phyloP scores from a whole-genome alignment of 2,329 filamentous ascomycete genomes.

The Didymella sp. region DNA sequence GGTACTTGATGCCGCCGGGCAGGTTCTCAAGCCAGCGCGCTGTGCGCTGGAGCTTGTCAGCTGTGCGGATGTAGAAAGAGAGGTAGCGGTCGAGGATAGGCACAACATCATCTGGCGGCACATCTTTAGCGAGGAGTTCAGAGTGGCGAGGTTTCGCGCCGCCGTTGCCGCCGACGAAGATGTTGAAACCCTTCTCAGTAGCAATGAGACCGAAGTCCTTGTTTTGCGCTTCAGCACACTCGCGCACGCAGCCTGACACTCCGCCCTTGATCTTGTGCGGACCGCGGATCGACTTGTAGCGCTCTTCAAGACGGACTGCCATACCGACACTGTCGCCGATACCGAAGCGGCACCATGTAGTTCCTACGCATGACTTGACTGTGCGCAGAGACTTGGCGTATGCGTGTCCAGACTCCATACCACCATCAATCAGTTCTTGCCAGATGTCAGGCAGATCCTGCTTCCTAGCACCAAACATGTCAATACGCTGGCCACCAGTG shows the following conservation, averaged over 20 bases:
- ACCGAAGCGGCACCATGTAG: conserved; percentile 88
- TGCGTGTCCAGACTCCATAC: conserved; percentile 89
- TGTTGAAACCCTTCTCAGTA: conserved; percentile 91
- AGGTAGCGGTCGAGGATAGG: conserved; percentile 87
- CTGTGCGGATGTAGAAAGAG: conserved; percentile 92
- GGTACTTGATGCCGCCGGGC: conserved; percentile 82
- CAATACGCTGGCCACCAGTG: conserved; percentile 88
- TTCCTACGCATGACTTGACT: conserved; percentile 90
- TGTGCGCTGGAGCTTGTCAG: conserved; percentile 87
- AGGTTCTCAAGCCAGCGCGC: conserved; percentile 86
- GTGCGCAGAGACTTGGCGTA: conserved; percentile 90
- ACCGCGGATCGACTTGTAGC: conserved; percentile 88
- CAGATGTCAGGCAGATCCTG: conserved; percentile 85
- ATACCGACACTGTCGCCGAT: conserved; percentile 91
- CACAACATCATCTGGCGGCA: conserved; percentile 80
- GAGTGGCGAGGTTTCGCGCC: conserved; percentile 84
- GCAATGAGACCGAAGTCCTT: conserved; percentile 95
- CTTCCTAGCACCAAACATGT: conserved; percentile 90
- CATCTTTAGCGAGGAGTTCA: conserved; percentile 84
- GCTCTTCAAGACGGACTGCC: conserved; percentile 84
- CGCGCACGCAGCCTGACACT: conserved; percentile 88
- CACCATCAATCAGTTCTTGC: conserved; percentile 78
- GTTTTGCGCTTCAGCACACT: conserved; percentile 90
- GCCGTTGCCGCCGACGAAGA: conserved; percentile 89
- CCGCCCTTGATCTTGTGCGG: conserved; percentile 93